Conservation (phyloP, 306 rosid genomes). For the Gastrolobium villosum region DNA sequence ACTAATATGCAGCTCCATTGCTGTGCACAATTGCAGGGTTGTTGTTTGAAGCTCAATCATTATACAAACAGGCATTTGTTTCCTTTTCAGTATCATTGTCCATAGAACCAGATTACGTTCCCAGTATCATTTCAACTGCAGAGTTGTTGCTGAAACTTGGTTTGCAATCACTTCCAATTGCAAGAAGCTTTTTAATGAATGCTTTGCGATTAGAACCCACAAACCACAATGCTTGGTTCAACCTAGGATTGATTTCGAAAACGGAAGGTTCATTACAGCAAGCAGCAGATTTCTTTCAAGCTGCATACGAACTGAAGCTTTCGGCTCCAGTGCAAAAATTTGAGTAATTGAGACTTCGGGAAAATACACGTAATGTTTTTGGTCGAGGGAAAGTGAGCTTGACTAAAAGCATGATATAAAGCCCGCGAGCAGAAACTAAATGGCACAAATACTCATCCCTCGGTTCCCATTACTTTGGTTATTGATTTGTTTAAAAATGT, state of each 20-base stretch:
- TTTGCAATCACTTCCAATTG: slow-evolving; percentile 68
- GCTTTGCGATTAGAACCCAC: slow-evolving; percentile 80
- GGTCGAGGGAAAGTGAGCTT: slow-evolving; percentile 29
- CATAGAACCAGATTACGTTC: slow-evolving; percentile 76
- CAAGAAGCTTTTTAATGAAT: slow-evolving; percentile 83
- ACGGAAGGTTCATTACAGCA: slow-evolving; percentile 72
- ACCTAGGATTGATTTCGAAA: slow-evolving; percentile 74
- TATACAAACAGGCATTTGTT: slow-evolving; percentile 73
- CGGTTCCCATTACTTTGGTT: slow-evolving; percentile 23
- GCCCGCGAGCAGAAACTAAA: slow-evolving; percentile 6
- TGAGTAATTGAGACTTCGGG: slow-evolving; percentile 39
- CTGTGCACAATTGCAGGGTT: slow-evolving; percentile 53
- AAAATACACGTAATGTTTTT: not conserved
- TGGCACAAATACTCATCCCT: slow-evolving; percentile 33
- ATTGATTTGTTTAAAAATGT: slow-evolving; percentile 46
- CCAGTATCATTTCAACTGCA: slow-evolving; percentile 79
- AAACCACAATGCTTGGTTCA: slow-evolving; percentile 81
- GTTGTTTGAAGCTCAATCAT: slow-evolving; percentile 69
- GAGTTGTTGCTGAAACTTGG: slow-evolving; percentile 71
- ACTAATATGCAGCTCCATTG: slow-evolving; percentile 20
- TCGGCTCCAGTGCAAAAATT: slow-evolving; percentile 78
- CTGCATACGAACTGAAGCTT: slow-evolving; percentile 74
- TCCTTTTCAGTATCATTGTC: slow-evolving; percentile 75
- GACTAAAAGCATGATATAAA: slow-evolving; percentile 7
- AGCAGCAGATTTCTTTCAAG: slow-evolving; percentile 89